Evolutionary conservation across 2,329 filamentous ascomycete species (phyloP).

Genomic region (Fusarium sulawesiense): DNA sequence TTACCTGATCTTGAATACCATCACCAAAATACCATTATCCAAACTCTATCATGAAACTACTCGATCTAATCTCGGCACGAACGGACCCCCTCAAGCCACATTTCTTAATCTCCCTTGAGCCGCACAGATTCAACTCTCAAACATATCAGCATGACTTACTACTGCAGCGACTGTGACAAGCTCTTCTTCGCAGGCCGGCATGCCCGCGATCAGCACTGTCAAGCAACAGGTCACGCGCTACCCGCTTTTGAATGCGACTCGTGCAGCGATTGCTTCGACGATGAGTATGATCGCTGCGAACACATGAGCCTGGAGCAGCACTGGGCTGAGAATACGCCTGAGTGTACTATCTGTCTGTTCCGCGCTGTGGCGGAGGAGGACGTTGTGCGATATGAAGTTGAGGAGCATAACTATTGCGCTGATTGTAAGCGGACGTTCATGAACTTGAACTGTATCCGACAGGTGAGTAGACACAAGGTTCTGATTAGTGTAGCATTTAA

Average conservation of each 20-base stretch:
- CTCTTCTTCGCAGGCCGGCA: slow-evolving; percentile 37
- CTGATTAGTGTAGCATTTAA: slow-evolving; percentile 60
- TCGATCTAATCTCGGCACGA: not conserved
- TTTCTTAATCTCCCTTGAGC: not conserved
- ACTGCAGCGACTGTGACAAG: slow-evolving; percentile 47
- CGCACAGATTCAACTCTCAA: not conserved
- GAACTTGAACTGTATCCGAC: slow-evolving; percentile 37
- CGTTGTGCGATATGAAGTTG: slow-evolving; percentile 45
- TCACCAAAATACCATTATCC: too few relatives aligned
- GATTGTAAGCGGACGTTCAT: slow-evolving; percentile 51
- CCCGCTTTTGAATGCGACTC: slow-evolving; percentile 48
- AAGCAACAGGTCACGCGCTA: slow-evolving; percentile 41
- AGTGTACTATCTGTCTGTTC: slow-evolving; percentile 47
- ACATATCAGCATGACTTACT: slow-evolving; percentile 15
- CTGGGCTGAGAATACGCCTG: slow-evolving; percentile 28
- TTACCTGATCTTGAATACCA: not conserved
- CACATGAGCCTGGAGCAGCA: slow-evolving; percentile 50
- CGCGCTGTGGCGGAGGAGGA: not conserved
- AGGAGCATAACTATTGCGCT: slow-evolving; percentile 49
- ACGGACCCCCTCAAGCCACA: not conserved
- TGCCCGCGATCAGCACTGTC: slow-evolving; percentile 47
- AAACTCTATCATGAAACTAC: not conserved
- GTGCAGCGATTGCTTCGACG: slow-evolving; percentile 43
- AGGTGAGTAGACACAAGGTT: not conserved
- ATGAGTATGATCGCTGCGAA: slow-evolving; percentile 33